Evolutionary conservation across 148 eudicot species (phyloP).

Genomic region (Salicornia ramosissima): DNA sequence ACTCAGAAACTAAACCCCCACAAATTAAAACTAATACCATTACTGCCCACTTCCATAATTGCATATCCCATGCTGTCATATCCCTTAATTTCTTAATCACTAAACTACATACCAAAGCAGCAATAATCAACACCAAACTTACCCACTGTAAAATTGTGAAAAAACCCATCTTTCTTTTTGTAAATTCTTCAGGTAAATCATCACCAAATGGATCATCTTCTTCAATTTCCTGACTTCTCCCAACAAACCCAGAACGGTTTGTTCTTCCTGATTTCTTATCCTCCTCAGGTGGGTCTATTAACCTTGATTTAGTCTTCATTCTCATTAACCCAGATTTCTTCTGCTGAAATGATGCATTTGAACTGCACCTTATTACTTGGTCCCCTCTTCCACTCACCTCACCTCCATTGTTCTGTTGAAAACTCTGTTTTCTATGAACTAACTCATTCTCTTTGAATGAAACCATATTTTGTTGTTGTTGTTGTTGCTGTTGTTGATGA

Average conservation of each 20-base stretch:
- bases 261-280: constrained; percentile 39
- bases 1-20: constrained; percentile 64
- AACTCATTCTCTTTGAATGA: constrained; percentile 42
- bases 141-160: constrained; percentile 49
- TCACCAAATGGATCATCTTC: constrained; percentile 92
- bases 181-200: constrained; percentile 79
- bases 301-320: constrained; percentile 63
- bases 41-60: constrained; percentile 73
- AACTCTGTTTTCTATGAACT: constrained; percentile 7
- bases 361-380: constrained; percentile 52
- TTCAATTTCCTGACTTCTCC: constrained; percentile 48
- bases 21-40: constrained; percentile 58
- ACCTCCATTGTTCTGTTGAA: constrained; percentile 18
- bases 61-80: constrained; percentile 38
- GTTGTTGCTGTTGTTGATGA: neutral
- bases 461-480: constrained; percentile 24
- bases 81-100: constrained; percentile 32
- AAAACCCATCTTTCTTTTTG: constrained; percentile 41
- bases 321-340: constrained; percentile 37
- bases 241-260: constrained; percentile 42
- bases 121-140: constrained; percentile 55
- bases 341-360: constrained; percentile 50
- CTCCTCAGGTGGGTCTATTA: constrained; percentile 60
- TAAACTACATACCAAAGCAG: constrained; percentile 56
- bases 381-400: constrained; percentile 27